Conservation (phyloP, 2,329 filamentous ascomycete species). For the Apiospora marii region DNA sequence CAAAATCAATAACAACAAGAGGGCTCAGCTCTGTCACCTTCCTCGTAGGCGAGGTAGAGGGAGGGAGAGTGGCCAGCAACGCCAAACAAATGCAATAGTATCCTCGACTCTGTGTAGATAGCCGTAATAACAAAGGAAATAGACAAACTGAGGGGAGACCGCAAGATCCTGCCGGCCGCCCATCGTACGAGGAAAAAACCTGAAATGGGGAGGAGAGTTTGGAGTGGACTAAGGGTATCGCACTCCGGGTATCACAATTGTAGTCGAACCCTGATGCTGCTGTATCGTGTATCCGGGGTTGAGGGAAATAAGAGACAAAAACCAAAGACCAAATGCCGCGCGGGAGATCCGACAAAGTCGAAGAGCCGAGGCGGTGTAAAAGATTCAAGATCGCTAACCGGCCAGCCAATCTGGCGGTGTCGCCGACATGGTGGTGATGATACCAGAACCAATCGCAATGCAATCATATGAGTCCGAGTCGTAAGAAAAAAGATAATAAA, state of each 20-base stretch:
- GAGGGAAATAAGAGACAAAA: background rate
- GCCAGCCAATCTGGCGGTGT: background rate
- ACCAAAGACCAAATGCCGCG: background rate
- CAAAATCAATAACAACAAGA: background rate
- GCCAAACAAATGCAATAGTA: constrained; percentile 15
- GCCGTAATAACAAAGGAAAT: background rate
- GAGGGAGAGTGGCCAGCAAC: background rate
- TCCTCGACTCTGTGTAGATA: constrained; percentile 9
- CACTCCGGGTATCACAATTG: constrained; percentile 46
- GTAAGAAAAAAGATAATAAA: background rate
- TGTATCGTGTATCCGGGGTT: constrained; percentile 34
- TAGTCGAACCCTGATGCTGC: constrained; percentile 39
- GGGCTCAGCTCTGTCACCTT: background rate
- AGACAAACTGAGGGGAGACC: background rate
- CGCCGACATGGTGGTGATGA: background rate
- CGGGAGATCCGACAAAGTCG: background rate
- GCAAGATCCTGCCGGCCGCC: background rate
- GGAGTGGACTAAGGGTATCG: constrained; percentile 41
- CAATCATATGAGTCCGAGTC: background rate
- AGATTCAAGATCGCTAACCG: background rate
- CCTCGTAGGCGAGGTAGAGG: background rate
- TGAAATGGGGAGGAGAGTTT: constrained; percentile 31
- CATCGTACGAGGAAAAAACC: background rate
- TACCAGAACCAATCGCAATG: background rate
- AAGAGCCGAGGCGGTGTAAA: background rate